Base-by-base conservation (phyloP, 164 flowering plant species). In the Kingdonia uniflora region DNA sequence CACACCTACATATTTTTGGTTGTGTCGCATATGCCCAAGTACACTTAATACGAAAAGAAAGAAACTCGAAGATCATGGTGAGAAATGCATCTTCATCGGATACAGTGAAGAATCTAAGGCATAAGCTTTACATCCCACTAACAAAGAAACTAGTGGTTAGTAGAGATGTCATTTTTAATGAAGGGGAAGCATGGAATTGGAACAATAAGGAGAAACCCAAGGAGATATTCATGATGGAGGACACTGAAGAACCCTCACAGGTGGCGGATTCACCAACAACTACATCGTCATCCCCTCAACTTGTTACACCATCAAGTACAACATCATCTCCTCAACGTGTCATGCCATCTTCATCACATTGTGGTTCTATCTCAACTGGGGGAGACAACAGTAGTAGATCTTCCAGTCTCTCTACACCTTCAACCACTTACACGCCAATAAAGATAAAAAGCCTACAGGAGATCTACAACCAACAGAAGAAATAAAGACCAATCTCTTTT, bases 21-120 rank as follows among this genome's bases (percentile, higher is more conserved):
- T 15, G 55, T 47, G 23, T 60, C 41, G 56, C 56, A 6, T 53
- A 53, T 53, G 23, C 56, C 14, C 56, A 40, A 14, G 56, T 39
- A n/a, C n/a, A 22, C 35, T 4, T 12, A 26, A 4, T 20, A 10
- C 6, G 2, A n/a, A 46, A 46, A 26, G 11, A 14, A 22, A 46
- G 21, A 22, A 46, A 46, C 14, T 46, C 22, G 50, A 46, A 11
- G 26, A 21, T 19, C 4, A 12, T 2, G 24, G 25, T 19, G 50
- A 46, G 13, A 46, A 46, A 46, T 46, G 50, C 26, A 46, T 46
- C 22, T 46, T 46, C 15, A 11, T 46, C 14, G 50, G 50, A 2
- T 21, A 21, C 22, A 46, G 50, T 12, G 26, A 46, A 7, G 14
- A 11, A 20, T 20, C 50, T 6, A 46, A 46, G 12, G 26, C 11